These are phyloP conservation scores for Westerdykella aurantiaca DNA, from an alignment of 2,329 filamentous ascomycete species.

Conservation along the genomic window DNA sequence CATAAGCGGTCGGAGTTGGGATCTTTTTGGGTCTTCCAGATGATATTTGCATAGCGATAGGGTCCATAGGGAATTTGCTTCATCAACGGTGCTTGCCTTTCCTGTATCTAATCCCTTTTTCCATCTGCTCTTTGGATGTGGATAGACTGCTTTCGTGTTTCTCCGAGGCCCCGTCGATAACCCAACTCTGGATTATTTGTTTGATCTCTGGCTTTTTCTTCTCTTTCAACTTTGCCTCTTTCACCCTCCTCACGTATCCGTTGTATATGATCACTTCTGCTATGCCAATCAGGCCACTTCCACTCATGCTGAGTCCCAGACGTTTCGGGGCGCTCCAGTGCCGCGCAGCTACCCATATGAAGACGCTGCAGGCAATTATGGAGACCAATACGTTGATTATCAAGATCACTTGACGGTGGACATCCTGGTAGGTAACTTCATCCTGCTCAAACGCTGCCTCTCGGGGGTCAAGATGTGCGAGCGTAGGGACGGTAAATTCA, in stretches of 20 bases:
- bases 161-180: slow-evolving; percentile 37
- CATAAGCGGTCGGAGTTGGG: slow-evolving; percentile 5
- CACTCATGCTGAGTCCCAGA: slow-evolving; percentile 64
- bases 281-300: slow-evolving; percentile 62
- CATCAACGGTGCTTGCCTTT: slow-evolving; percentile 43
- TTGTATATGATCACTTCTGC: slow-evolving; percentile 74
- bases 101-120: slow-evolving; percentile 35
- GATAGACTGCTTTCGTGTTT: slow-evolving; percentile 9
- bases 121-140: slow-evolving; percentile 19
- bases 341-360: slow-evolving; percentile 70
- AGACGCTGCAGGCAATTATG: slow-evolving; percentile 70
- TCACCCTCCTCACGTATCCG: slow-evolving; percentile 66
- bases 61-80: slow-evolving; percentile 4
- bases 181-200: slow-evolving; percentile 67
- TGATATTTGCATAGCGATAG: slow-evolving; percentile 17
- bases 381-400: slow-evolving; percentile 88
- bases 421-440: slow-evolving; percentile 62
- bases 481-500: slow-evolving; percentile 36
- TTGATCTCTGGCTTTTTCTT: slow-evolving; percentile 58
- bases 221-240: slow-evolving; percentile 61
- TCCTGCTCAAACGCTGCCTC: slow-evolving; percentile 43
- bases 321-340: slow-evolving; percentile 70
- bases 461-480: slow-evolving; percentile 50
- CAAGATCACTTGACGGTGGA: slow-evolving; percentile 74
- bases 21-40: not conserved